These are phyloP conservation scores for Suillus fuscotomentosus DNA, from an alignment of 768 basidiomycete species.

Conservation along the genomic window DNA sequence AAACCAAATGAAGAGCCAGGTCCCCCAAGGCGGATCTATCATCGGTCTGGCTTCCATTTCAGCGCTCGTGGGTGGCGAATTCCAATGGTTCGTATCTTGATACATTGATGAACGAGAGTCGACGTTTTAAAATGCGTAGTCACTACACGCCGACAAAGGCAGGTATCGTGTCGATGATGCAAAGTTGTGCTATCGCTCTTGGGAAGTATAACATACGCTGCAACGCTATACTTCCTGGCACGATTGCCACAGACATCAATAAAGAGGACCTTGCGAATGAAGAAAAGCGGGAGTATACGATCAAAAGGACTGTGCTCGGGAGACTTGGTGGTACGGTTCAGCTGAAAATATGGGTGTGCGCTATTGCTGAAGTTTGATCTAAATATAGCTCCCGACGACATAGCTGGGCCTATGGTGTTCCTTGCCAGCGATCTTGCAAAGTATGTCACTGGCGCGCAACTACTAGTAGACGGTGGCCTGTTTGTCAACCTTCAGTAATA, in stretches of 20 bases:
- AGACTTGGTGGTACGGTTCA: conserved; percentile 53
- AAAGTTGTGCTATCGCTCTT: conserved; percentile 73
- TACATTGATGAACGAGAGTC: not conserved
- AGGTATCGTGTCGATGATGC: conserved; percentile 75
- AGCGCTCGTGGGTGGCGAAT: conserved; percentile 72
- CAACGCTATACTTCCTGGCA: conserved; percentile 72
- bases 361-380: not conserved
- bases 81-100: conserved; percentile 50
- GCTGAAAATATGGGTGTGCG: not conserved
- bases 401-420: conserved; percentile 75
- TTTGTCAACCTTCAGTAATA: conserved; percentile 70
- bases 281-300: conserved; percentile 60
- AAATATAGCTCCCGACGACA: conserved; percentile 56
- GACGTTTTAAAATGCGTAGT: conserved; percentile 24
- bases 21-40: conserved; percentile 70
- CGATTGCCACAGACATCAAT: conserved; percentile 77
- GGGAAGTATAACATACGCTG: conserved; percentile 77
- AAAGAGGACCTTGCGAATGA: conserved; percentile 65
- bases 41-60: conserved; percentile 79
- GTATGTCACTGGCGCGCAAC: conserved; percentile 65
- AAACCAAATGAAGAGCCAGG: conserved; percentile 70
- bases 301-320: conserved; percentile 62
- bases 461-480: conserved; percentile 71
- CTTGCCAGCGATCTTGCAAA: conserved; percentile 68
- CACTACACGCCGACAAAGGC: conserved; percentile 84